A percentile compares a stretch with the other conserved stretches of the same genome.
These are phyloP conservation scores for Metroxylon sagu DNA, from an alignment of 176 grass and related monocot genomes.

Conservation along the genomic window DNA sequence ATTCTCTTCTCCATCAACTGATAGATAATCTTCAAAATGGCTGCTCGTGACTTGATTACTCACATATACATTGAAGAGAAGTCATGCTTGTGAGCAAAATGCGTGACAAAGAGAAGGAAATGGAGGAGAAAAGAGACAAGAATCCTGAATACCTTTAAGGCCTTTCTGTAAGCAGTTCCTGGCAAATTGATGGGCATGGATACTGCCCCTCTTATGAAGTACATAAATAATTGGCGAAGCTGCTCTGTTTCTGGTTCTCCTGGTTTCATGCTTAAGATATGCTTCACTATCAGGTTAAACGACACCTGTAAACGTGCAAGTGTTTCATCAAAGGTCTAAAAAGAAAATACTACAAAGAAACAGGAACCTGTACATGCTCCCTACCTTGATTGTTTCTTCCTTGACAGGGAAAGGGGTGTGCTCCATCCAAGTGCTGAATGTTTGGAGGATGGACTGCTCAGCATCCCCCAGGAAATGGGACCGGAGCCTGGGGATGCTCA, in stretches of 20 bases:
- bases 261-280: constrained; percentile 1
- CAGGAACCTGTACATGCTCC: no score
- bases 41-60: constrained; percentile 7
- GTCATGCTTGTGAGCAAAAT: no score
- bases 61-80: no score
- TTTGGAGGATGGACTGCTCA: neutral
- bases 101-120: no score
- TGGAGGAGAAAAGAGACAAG: neutral
- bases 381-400: neutral
- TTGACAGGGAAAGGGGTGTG: neutral
- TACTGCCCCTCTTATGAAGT: neutral
- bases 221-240: constrained; percentile 9
- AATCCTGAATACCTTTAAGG: constrained; percentile 6
- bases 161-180: constrained; percentile 11
- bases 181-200: constrained; percentile 18
- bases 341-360: no score
- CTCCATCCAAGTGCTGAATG: neutral
- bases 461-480: neutral
- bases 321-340: no score
- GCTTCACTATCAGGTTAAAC: constrained; percentile 18
- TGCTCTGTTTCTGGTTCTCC: constrained; percentile 17
- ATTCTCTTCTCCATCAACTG: constrained; percentile 3
- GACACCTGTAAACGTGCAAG: constrained; percentile 1
- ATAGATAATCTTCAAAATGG: constrained; percentile 11
- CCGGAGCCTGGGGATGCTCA: neutral